Evolutionary conservation across 2,329 filamentous ascomycete species (phyloP), one percentile per base, ranked within the genome.

Genomic region (Penicillium brevicompactum): DNA sequence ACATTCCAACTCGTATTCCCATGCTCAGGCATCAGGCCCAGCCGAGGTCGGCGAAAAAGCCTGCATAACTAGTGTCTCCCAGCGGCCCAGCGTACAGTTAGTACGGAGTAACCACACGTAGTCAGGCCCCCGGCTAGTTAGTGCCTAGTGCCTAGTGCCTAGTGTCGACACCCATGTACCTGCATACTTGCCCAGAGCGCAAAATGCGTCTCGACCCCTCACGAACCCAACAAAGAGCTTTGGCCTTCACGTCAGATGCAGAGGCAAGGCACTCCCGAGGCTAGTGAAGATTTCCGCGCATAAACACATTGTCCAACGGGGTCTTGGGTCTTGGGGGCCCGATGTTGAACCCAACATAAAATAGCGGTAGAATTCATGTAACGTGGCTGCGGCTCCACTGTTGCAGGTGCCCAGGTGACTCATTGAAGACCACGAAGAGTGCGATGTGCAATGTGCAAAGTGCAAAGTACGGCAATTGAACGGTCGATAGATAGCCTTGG

Each of bases 291-390:
- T 37, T 37, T n/a, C 34, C 14, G 24, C 24, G 24, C 34, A 37
- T 37, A 37, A 37, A n/a, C 13, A n/a, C 34, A 37, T 37, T 37
- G 31, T 34, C 44, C 34, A 22, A 31, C 18, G 18, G 18, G 18
- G 18, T 18, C 18, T 18, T 18, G 18, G 31, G 31, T 38, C 37
- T 14, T 21, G 9, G 16, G 16, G 18, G 14, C 24, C 38, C 11
- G 31, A 22, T 27, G 3, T 13, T 22, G 8, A n/a, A 44, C 22
- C 16, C 27, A 9, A 27, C 6, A 14, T 4, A 34, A 49, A 53
- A 53, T 53, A n/a, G 51, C 51, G 45, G 51, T 49, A 37, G 18
- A 38, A 38, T 27, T 49, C 45, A 34, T 44, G 48, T 34, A 53
- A 53, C 50, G 50, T 53, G 50, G 50, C 46, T 24, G 51, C 18